phyloP scores from a whole-genome alignment of 148 eudicot species.

The Persicaria tinctoria region DNA sequence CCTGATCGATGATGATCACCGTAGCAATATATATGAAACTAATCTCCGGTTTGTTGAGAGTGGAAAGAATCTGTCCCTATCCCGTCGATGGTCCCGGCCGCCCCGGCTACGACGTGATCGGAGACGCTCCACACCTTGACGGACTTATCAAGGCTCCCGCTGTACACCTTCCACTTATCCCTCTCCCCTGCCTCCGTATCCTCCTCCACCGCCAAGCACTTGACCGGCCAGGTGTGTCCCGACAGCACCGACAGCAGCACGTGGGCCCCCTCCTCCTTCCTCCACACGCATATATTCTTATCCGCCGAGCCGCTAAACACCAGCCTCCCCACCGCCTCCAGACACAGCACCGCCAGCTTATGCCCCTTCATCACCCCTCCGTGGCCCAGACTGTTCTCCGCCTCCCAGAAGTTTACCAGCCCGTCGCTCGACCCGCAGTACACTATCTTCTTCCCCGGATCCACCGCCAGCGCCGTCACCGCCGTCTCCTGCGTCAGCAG shows the following conservation, averaged over 20 bases:
- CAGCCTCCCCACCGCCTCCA: slow-evolving; percentile 26
- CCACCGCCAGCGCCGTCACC: slow-evolving; percentile 8
- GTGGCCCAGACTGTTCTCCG: slow-evolving; percentile 12
- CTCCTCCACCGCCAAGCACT: slow-evolving; percentile 16
- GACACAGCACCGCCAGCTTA: slow-evolving; percentile 33
- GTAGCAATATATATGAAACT: too few relatives aligned
- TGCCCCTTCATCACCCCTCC: slow-evolving; percentile 18
- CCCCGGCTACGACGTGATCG: neutral
- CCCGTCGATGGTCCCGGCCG: neutral
- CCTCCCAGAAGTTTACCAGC: slow-evolving; percentile 20
- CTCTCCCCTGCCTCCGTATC: slow-evolving; percentile 10
- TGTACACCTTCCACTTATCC: slow-evolving; percentile 8
- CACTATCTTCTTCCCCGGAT: slow-evolving; percentile 17
- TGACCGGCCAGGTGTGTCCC: slow-evolving; percentile 3
- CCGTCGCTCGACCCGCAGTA: slow-evolving; percentile 21
- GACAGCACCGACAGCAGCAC: slow-evolving; percentile 18
- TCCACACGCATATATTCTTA: slow-evolving; percentile 40
- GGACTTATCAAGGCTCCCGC: slow-evolving; percentile 12
- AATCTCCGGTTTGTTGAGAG: neutral
- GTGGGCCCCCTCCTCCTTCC: slow-evolving; percentile 23
- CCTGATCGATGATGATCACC: too few relatives aligned
- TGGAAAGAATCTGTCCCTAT: neutral
- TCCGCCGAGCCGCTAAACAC: slow-evolving; percentile 53
- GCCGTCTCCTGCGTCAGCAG: slow-evolving; percentile 8
- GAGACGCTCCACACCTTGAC: slow-evolving; percentile 10